Percentiles rank a stretch among this genome's conserved stretches.
phyloP scores from a whole-genome alignment of 495 filamentous ascomycete species.

The Xylaria scruposa region DNA sequence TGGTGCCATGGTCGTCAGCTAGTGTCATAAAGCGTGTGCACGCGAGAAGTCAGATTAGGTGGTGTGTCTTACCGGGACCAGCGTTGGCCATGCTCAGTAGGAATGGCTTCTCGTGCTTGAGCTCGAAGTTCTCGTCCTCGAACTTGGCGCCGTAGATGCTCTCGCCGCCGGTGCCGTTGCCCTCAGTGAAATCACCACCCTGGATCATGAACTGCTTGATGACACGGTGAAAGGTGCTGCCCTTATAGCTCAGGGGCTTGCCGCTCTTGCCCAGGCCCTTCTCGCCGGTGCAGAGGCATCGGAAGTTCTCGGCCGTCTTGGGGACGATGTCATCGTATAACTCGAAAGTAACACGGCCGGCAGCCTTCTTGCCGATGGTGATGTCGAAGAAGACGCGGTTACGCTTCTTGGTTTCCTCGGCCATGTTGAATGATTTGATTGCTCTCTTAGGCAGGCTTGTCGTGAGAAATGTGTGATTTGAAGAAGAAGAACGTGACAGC shows the following conservation, averaged over 20 bases:
- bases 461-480: background rate
- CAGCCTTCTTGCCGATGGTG: constrained; percentile 71
- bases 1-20: constrained; percentile 26
- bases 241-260: constrained; percentile 91
- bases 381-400: constrained; percentile 90
- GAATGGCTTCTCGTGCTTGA: constrained; percentile 95
- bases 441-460: background rate
- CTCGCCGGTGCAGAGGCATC: constrained; percentile 90
- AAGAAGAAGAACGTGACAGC: background rate
- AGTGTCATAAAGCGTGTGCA: background rate
- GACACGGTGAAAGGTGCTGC: constrained; percentile 90
- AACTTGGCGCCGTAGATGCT: constrained; percentile 99
- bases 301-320: constrained; percentile 96
- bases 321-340: constrained; percentile 90
- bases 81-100: constrained; percentile 98
- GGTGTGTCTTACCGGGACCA: constrained; percentile 73
- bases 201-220: constrained; percentile 99
- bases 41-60: background rate
- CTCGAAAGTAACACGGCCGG: constrained; percentile 82
- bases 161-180: constrained; percentile 95
- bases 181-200: constrained; percentile 95
- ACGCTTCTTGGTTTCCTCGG: constrained; percentile 56
- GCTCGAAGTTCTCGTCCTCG: constrained; percentile 93
- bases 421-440: constrained; percentile 34
- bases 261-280: constrained; percentile 82